Base-by-base conservation (phyloP, 345 rosid genomes). In the Leavenworthia alabamica region DNA sequence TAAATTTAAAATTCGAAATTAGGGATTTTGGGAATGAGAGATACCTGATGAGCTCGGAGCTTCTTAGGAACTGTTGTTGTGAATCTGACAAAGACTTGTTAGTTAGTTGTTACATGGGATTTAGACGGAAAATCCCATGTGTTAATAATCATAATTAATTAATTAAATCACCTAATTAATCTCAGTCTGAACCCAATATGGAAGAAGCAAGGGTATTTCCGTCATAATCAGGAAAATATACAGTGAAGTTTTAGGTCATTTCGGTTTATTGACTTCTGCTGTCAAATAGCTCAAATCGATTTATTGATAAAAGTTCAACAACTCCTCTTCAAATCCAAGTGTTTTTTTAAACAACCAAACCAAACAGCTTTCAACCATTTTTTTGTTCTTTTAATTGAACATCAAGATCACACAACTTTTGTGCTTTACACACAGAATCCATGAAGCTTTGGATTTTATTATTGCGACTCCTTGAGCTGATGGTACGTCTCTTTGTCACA, bases 41-140 rank as follows among this genome's bases (percentile, higher is more conserved):
- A 33, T 64, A 71, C 75, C 75, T 57, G 70, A 26, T 57, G 70
- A 26, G 60, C 53, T 28, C 74, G 32, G 44, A 35, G 62, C 50
- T 55, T 70, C 12, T 26, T 22, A 22, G 7, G 61, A 37, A 62
- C 56, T 55, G 48, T 22, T 56, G 60, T 50, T 40, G 60, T 57
- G 60, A 71, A 71, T 71, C 75, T 71, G 70, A 56, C 60, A 71
- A 63, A 32, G 29, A 59, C 68, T 32, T 60, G 28, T 32, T 17
- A 49, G 37, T 42, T 58, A 20, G n/a, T n/a, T 59, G 55, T 31
- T 23, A 60, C 61, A n/a, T 52, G 27, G 26, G 26, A 39, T 9
- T 66, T 33, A 66, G 58, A 49, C 61, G 49, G 57, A 20, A 45
- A 62, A 62, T 70, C 57, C 64, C 63, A 70, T 37, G 58, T 70